Evolutionary conservation across 257 asterid genomes (phyloP).

Genomic region (Salvia miltiorrhiza): DNA sequence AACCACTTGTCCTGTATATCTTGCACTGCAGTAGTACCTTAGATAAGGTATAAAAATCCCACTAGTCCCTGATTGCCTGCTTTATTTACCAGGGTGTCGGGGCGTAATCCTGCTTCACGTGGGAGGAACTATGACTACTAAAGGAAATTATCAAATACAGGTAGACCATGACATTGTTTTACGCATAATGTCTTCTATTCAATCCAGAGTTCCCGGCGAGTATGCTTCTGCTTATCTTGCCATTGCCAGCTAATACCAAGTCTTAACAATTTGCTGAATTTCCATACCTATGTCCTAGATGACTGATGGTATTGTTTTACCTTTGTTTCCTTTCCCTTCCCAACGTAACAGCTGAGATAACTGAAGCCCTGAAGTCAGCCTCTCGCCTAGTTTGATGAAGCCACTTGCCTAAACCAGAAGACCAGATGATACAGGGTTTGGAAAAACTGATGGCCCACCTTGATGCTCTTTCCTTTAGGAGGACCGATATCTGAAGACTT

Average conservation of each 20-base stretch:
- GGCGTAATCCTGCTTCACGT: slow-evolving; percentile 82
- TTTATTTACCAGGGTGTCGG: slow-evolving; percentile 74
- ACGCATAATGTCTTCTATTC: slow-evolving; percentile 17
- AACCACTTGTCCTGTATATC: slow-evolving; percentile 20
- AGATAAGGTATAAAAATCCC: slow-evolving; percentile 6
- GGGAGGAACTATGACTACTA: slow-evolving; percentile 94
- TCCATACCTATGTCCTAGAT: slow-evolving; percentile 41
- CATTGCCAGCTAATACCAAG: slow-evolving; percentile 26
- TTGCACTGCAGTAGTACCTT: slow-evolving; percentile 15
- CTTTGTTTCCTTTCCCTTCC: slow-evolving; percentile 82
- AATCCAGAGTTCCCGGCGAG: slow-evolving; percentile 27
- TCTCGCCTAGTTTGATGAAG: slow-evolving; percentile 64
- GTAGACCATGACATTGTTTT: slow-evolving; percentile 53
- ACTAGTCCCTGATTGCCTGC: slow-evolving; percentile 33
- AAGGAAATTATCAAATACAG: slow-evolving; percentile 51
- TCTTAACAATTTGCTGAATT: slow-evolving; percentile 34
- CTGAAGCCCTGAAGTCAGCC: slow-evolving; percentile 97
- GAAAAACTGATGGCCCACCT: slow-evolving; percentile 71
- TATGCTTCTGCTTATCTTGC: slow-evolving; percentile 25
- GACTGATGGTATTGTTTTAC: slow-evolving; percentile 78
- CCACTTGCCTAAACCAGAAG: slow-evolving; percentile 98
- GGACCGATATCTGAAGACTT: slow-evolving; percentile 73
- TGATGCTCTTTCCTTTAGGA: slow-evolving; percentile 71
- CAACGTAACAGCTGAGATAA: slow-evolving; percentile 85
- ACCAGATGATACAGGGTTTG: slow-evolving; percentile 76